Evolutionary conservation across 129 eudicot species (phyloP), one percentile per base, ranked within the genome.

Genomic region (Rutidosis leptorrhynchoides): DNA sequence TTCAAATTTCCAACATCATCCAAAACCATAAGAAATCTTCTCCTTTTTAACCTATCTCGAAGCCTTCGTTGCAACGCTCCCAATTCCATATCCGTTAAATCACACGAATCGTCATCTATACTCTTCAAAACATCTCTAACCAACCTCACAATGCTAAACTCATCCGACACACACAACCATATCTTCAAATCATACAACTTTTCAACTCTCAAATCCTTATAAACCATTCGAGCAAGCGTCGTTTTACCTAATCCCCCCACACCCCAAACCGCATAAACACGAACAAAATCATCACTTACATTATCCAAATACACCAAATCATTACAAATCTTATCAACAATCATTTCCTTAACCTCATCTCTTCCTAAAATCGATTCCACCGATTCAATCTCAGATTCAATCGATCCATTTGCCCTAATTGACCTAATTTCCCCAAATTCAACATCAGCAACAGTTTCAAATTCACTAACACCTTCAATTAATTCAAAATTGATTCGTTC

Each of bases 221-320:
- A 75, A 52, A 75, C 43, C 64, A 62, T 3, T 16, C 62, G 49
- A 20, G 69, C 70, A 14, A 75, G 69, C 42, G 64, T 69, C 19
- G 74, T 75, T 28, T 75, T 75, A 40, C 80, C 80, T 19, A 75
- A 21, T 30, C 80, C 80, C 19, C 80, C 80, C 0, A 68, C 64
- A 8, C 80, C 80, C 14, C 35, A 75, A 33, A 75, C 5, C 20
- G 53, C 58, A 25, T 42, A 60, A 2, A 68, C 69, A 60, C 40
- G 21, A 51, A 68, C 70, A 49, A 9, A 58, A 43, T 57, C 67
- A 9, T 74, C 67, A 65, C 3, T 71, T 57, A 65, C 19, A 52
- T 10, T 25, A 35, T 63, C 42, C 24, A 42, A 37, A 37, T 37
- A 37, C 45, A 10, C 16, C 16, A 37, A 55, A 64, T 64, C 43